phyloP scores from a whole-genome alignment of 2,329 filamentous ascomycete species.

The Cordyceps javanica region DNA sequence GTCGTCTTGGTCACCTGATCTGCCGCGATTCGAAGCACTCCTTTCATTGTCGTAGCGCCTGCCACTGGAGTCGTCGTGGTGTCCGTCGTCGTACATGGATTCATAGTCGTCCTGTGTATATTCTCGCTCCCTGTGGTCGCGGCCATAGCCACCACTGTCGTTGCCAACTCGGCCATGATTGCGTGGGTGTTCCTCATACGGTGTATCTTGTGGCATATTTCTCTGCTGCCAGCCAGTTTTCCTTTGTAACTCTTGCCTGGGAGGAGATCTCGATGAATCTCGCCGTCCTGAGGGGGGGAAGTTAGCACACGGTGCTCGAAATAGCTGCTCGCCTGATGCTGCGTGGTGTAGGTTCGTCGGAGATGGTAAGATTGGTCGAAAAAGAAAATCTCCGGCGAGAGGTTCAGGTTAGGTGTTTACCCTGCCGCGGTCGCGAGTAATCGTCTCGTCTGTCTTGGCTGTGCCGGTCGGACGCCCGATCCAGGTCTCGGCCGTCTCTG shows the following conservation, averaged over 20 bases:
- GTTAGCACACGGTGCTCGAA: slow-evolving; percentile 37
- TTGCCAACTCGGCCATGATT: slow-evolving; percentile 15
- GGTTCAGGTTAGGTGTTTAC: slow-evolving; percentile 37
- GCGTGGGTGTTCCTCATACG: slow-evolving; percentile 16
- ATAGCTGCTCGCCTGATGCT: slow-evolving; percentile 6
- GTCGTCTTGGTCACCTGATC: slow-evolving; percentile 14
- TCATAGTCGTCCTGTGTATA: slow-evolving; percentile 7
- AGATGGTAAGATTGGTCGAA: background rate
- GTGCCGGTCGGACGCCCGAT: slow-evolving; percentile 5
- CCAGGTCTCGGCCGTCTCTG: slow-evolving; percentile 19
- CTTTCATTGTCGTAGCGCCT: slow-evolving; percentile 17
- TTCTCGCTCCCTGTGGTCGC: slow-evolving; percentile 15
- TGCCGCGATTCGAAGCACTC: slow-evolving; percentile 12
- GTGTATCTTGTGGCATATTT: slow-evolving; percentile 20
- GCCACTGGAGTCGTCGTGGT: slow-evolving; percentile 23
- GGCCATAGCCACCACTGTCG: background rate
- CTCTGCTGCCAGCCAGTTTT: slow-evolving; percentile 23
- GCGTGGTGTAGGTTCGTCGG: background rate
- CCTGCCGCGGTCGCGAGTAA: slow-evolving; percentile 43
- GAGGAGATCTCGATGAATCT: slow-evolving; percentile 39
- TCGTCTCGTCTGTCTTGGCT: slow-evolving; percentile 26
- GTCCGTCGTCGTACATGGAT: slow-evolving; percentile 33
- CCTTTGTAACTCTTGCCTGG: slow-evolving; percentile 32
- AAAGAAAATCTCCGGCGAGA: slow-evolving; percentile 10
- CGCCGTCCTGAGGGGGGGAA: slow-evolving; percentile 37